Conservation (phyloP, 1,139 yeast genomes). For the Protomyces pachydermus region DNA sequence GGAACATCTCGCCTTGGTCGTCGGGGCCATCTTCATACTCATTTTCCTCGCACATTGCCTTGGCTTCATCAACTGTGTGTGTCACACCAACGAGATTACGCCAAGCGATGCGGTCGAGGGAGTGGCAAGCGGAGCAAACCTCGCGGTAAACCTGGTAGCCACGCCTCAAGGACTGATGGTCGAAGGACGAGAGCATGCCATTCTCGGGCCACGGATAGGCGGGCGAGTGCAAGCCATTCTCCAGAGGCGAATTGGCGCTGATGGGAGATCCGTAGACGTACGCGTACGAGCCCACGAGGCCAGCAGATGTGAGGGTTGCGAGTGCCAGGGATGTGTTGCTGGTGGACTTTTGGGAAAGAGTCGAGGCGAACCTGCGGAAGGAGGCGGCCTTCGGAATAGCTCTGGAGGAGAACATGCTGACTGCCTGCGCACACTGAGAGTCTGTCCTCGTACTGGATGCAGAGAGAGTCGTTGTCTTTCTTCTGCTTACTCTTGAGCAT, state of each 20-base stretch:
- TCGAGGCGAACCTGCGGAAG: slow-evolving; percentile 22
- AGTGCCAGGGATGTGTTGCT: slow-evolving; percentile 33
- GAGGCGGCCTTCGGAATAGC: slow-evolving; percentile 23
- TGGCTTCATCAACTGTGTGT: slow-evolving; percentile 84
- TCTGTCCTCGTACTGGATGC: too few species aligned
- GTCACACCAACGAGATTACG: slow-evolving; percentile 96
- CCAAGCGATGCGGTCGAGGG: slow-evolving; percentile 93
- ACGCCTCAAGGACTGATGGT: slow-evolving; percentile 77
- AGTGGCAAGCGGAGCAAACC: slow-evolving; percentile 98
- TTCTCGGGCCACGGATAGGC: slow-evolving; percentile 89
- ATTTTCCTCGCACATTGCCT: slow-evolving; percentile 90
- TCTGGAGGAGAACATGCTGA: slow-evolving; percentile 16
- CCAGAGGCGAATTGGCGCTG: slow-evolving; percentile 97
- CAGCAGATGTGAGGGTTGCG: slow-evolving; percentile 34
- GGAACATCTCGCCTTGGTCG: slow-evolving; percentile 97
- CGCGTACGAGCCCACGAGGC: slow-evolving; percentile 41
- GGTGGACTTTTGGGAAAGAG: slow-evolving; percentile 28
- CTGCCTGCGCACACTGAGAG: neutral
- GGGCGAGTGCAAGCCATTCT: slow-evolving; percentile 97
- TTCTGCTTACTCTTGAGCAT: neutral
- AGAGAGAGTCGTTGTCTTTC: neutral
- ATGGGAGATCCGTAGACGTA: slow-evolving; percentile 76
- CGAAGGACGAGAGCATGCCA: slow-evolving; percentile 83
- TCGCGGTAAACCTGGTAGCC: slow-evolving; percentile 99
- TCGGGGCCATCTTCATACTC: slow-evolving; percentile 99